A percentile compares a stretch with the other conserved stretches of the same genome.
Conservation (phyloP, 441 rosid species). For the Jatropha multifida region DNA sequence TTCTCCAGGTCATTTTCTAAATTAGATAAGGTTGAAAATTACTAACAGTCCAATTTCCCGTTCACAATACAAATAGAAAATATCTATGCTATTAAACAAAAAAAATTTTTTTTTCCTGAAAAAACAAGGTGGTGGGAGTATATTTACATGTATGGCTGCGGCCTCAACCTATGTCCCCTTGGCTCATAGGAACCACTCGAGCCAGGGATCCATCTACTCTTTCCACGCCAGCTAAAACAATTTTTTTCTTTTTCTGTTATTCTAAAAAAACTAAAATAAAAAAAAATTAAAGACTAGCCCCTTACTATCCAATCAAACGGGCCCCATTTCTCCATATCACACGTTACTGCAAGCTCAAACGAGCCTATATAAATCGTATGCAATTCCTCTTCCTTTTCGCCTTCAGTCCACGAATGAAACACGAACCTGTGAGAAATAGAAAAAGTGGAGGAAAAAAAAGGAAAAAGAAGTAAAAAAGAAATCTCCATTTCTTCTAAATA, state of each 20-base stretch:
- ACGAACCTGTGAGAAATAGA: background rate
- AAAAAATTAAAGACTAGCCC: background rate
- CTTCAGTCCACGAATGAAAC: background rate
- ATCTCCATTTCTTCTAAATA: background rate
- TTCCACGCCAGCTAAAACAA: background rate
- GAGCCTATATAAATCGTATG: slow-evolving; percentile 32
- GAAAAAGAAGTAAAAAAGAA: no score
- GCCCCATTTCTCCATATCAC: slow-evolving; percentile 7
- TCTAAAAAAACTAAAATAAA: background rate
- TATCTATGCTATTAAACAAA: background rate
- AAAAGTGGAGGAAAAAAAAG: no score
- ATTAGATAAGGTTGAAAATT: background rate
- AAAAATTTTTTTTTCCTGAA: no score
- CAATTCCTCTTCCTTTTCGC: background rate
- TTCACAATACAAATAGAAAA: background rate
- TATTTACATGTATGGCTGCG: background rate
- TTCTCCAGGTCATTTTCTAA: background rate
- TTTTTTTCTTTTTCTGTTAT: background rate
- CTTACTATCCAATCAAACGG: slow-evolving; percentile 6
- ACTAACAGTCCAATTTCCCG: background rate
- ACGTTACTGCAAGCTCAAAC: slow-evolving; percentile 4
- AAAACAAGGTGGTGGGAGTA: no score
- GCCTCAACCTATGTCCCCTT: background rate
- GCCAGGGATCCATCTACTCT: background rate
- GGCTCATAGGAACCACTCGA: background rate